Conservation (phyloP, 352 stramenopile genomes). For the Phytopythium mirpurense region DNA sequence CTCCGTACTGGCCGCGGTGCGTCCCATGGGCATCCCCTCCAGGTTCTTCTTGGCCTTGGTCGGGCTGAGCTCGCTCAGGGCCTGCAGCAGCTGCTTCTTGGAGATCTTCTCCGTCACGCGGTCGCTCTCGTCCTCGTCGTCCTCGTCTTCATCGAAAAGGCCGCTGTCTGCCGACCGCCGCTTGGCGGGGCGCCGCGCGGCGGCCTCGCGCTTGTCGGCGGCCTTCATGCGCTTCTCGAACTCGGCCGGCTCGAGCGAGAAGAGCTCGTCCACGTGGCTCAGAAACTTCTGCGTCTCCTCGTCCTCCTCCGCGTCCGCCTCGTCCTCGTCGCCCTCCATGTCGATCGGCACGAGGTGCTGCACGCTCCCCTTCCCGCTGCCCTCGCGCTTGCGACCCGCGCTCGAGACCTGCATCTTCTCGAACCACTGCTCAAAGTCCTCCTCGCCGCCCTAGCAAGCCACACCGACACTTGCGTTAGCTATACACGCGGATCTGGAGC, state of each 20-base stretch:
- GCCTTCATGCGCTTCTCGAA: constrained; percentile 61
- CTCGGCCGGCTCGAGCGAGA: constrained; percentile 43
- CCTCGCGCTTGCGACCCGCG: constrained; percentile 8
- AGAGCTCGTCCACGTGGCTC: constrained; percentile 66
- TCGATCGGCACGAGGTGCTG: constrained; percentile 23
- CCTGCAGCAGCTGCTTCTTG: constrained; percentile 62
- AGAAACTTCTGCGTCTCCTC: constrained; percentile 64
- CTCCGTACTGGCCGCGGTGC: constrained; percentile 29
- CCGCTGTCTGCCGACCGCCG: constrained; percentile 8
- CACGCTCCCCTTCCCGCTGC: constrained; percentile 17
- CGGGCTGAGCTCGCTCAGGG: constrained; percentile 57
- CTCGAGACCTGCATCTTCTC: constrained; percentile 35
- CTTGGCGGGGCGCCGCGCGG: constrained; percentile 12
- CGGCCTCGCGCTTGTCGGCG: constrained; percentile 34
- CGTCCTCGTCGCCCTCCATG: constrained; percentile 27
- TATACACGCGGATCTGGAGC: too few species aligned
- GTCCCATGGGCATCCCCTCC: constrained; percentile 45
- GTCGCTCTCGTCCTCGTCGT: constrained; percentile 44
- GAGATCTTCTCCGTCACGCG: constrained; percentile 62
- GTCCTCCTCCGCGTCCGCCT: constrained; percentile 36
- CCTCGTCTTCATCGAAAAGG: constrained; percentile 16
- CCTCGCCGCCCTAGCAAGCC: constrained; percentile 21
- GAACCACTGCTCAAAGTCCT: constrained; percentile 43
- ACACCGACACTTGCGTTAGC: not conserved
- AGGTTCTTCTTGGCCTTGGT: constrained; percentile 27